Conservation (phyloP, 805 yeast species). For the Trichomonascus vanleenenianus region DNA sequence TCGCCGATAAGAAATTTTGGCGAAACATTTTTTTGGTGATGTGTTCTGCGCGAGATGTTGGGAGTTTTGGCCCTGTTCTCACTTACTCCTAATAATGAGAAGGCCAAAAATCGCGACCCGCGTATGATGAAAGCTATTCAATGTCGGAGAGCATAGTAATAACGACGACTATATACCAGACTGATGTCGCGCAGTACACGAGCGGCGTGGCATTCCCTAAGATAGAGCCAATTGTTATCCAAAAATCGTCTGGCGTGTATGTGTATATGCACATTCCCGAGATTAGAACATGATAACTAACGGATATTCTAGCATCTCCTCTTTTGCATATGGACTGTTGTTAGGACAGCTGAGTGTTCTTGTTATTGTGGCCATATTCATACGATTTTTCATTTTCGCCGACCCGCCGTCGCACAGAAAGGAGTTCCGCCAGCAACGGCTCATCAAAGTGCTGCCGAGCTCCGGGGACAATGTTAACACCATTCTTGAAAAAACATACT, state of each 20-base stretch:
- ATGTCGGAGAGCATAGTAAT: too few species aligned
- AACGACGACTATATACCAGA: too few species aligned
- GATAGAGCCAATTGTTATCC: neutral
- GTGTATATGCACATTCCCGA: neutral
- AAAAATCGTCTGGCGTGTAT: neutral
- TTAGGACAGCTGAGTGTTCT: conserved; percentile 36
- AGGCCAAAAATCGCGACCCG: too few species aligned
- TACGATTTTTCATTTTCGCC: conserved; percentile 36
- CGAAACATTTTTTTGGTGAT: neutral
- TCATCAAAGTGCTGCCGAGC: conserved; percentile 19
- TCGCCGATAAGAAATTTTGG: neutral
- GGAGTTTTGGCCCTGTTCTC: too few species aligned
- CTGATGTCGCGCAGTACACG: too few species aligned
- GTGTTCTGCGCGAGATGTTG: too few species aligned
- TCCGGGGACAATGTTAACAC: conserved; percentile 25
- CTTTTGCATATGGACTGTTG: conserved; percentile 30
- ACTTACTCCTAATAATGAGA: too few species aligned
- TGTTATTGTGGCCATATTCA: conserved; percentile 29
- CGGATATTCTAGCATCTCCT: conserved; percentile 1
- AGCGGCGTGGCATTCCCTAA: neutral
- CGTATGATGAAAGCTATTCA: too few species aligned
- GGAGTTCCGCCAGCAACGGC: conserved; percentile 7
- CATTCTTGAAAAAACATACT: conserved; percentile 84
- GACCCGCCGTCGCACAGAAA: conserved; percentile 21
- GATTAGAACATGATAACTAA: neutral